phyloP scores from a whole-genome alignment of 768 basidiomycete species.

The Rhodotorula graminis region DNA sequence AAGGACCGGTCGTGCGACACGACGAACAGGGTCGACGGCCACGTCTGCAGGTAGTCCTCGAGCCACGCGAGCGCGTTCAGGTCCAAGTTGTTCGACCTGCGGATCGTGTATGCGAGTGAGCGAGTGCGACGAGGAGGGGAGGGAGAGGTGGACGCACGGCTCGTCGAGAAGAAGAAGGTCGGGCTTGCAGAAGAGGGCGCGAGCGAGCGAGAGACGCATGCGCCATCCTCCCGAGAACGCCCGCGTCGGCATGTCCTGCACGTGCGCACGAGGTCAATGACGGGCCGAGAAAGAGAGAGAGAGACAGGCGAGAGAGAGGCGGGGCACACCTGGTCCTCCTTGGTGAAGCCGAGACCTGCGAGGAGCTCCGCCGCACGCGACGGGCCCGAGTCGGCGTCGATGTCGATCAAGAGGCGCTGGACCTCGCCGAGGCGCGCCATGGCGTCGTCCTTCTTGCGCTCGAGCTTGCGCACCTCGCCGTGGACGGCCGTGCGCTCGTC shows the following conservation, averaged over 20 bases:
- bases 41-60: constrained; percentile 43
- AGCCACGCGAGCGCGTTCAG: constrained; percentile 86
- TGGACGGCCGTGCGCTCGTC: constrained; percentile 51
- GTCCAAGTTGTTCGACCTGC: constrained; percentile 87
- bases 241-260: constrained; percentile 34
- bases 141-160: constrained; percentile 2
- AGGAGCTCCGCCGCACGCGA: constrained; percentile 81
- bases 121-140: not conserved
- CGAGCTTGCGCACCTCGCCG: constrained; percentile 36
- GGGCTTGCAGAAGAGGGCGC: constrained; percentile 84
- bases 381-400: constrained; percentile 98
- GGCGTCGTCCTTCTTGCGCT: constrained; percentile 46
- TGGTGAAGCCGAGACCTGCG: constrained; percentile 87
- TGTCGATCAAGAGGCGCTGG: constrained; percentile 84
- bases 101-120: constrained; percentile 1
- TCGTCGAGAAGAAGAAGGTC: constrained; percentile 53
- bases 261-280: constrained; percentile 42
- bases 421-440: constrained; percentile 73
- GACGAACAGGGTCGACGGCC: constrained; percentile 41
- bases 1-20: constrained; percentile 97
- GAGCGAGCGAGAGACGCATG: constrained; percentile 89
- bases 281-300: not conserved
- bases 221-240: constrained; percentile 71
- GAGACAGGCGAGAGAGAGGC: constrained; percentile 48
- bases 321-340: constrained; percentile 68